These are phyloP conservation scores for Mallotus japonicus DNA, from an alignment of 441 rosid species.

Conservation along the genomic window DNA sequence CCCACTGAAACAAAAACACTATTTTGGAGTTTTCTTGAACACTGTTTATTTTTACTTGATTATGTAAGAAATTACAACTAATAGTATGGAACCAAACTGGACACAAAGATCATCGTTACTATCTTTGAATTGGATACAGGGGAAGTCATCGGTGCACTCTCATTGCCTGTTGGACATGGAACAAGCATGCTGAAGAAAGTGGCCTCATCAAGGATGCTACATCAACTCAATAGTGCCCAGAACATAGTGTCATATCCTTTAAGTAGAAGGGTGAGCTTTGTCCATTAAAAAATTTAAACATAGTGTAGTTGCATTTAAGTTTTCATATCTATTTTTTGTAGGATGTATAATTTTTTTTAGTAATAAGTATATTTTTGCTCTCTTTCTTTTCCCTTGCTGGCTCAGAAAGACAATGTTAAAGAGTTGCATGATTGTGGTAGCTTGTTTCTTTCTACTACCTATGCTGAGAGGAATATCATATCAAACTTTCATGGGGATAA, in stretches of 20 bases:
- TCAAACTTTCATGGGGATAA: slow-evolving; percentile 55
- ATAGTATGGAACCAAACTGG: background rate
- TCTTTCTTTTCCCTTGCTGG: slow-evolving; percentile 32
- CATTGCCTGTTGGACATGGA: slow-evolving; percentile 83
- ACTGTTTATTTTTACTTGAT: background rate
- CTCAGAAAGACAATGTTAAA: slow-evolving; percentile 50
- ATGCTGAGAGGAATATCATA: slow-evolving; percentile 66
- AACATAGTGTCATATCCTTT: slow-evolving; percentile 59
- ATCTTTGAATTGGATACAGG: slow-evolving; percentile 45
- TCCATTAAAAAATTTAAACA: background rate
- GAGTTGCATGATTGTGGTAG: slow-evolving; percentile 55
- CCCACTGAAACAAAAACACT: background rate
- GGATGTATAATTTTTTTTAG: background rate
- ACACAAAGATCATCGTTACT: background rate
- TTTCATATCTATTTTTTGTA: background rate
- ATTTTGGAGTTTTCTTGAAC: background rate
- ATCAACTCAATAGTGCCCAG: slow-evolving; percentile 56
- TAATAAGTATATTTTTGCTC: slow-evolving; percentile 4
- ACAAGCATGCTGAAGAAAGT: slow-evolving; percentile 63
- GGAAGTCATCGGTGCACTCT: slow-evolving; percentile 91
- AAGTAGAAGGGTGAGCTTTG: slow-evolving; percentile 63
- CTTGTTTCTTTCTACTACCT: slow-evolving; percentile 73
- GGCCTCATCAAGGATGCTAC: slow-evolving; percentile 73
- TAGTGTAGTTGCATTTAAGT: background rate
- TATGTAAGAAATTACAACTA: background rate